Percentiles rank a stretch among this genome's conserved stretches.
phyloP scores from a whole-genome alignment of 139 green algal species.

The Tetraselmis striata region DNA sequence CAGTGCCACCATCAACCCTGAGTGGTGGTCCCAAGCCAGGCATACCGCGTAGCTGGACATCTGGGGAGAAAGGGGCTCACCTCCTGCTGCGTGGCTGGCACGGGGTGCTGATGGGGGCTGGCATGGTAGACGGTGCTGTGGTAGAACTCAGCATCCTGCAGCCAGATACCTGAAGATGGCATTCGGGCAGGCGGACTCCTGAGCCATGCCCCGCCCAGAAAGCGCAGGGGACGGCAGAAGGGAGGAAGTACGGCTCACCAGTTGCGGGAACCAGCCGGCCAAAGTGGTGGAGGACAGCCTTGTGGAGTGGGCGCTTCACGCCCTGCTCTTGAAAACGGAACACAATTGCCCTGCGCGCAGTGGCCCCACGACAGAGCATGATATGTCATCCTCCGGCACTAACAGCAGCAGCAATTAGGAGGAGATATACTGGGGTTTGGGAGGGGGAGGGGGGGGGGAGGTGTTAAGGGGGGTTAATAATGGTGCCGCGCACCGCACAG shows the following conservation, averaged over 20 bases:
- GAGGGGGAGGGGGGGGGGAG: no score
- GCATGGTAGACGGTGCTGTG: conserved; percentile 64
- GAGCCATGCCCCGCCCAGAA: no score
- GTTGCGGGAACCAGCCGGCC: background rate
- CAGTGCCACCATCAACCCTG: no score
- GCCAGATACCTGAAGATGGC: conserved; percentile 32
- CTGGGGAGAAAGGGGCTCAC: no score
- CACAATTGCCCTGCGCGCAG: background rate
- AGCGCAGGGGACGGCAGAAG: background rate
- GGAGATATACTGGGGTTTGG: no score
- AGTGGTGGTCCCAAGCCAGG: background rate
- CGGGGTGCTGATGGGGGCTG: conserved; percentile 52
- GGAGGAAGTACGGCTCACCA: background rate
- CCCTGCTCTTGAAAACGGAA: background rate
- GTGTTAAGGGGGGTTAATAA: no score
- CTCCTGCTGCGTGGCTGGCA: conserved; percentile 23
- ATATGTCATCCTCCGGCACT: no score
- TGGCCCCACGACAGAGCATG: no score
- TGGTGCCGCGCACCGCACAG: no score
- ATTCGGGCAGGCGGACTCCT: no score
- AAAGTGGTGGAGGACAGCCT: background rate
- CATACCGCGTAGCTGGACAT: background rate
- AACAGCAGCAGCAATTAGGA: no score
- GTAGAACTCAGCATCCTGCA: conserved; percentile 46
- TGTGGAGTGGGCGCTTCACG: background rate